Evolutionary conservation across 371 early-diverging fungal genomes (phyloP).

Genomic region (Circinella minor): DNA sequence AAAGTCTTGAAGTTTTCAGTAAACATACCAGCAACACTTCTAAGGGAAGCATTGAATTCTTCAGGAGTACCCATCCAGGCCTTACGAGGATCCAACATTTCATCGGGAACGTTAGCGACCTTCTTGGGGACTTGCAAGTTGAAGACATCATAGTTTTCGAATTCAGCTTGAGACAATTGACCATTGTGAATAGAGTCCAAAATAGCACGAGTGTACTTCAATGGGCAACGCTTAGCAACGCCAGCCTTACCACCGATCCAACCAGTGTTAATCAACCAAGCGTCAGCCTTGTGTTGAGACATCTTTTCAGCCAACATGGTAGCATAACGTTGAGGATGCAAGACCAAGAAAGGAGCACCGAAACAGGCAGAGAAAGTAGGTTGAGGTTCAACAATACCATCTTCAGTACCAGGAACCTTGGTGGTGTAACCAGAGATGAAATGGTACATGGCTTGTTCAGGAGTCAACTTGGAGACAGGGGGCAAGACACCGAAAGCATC

Average conservation of each 20-base stretch:
- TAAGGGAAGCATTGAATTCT: slow-evolving; percentile 67
- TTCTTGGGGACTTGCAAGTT: slow-evolving; percentile 85
- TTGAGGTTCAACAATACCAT: slow-evolving; percentile 92
- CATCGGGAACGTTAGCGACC: slow-evolving; percentile 78
- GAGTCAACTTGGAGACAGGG: slow-evolving; percentile 88
- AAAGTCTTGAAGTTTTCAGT: slow-evolving; percentile 89
- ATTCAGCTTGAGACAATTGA: slow-evolving; percentile 84
- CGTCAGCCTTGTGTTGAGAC: slow-evolving; percentile 82
- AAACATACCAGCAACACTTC: slow-evolving; percentile 85
- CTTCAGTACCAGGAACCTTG: slow-evolving; percentile 95
- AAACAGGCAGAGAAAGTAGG: slow-evolving; percentile 94
- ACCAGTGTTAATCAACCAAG: slow-evolving; percentile 97
- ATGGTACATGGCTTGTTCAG: slow-evolving; percentile 95
- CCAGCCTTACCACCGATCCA: slow-evolving; percentile 95
- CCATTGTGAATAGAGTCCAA: slow-evolving; percentile 96
- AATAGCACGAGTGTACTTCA: slow-evolving; percentile 95
- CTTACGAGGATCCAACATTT: slow-evolving; percentile 87
- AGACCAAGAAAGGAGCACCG: slow-evolving; percentile 94
- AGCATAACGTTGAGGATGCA: slow-evolving; percentile 95
- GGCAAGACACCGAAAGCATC: slow-evolving; percentile 97
- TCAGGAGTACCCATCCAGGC: slow-evolving; percentile 81
- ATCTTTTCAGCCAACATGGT: slow-evolving; percentile 95
- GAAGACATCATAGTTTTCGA: slow-evolving; percentile 83
- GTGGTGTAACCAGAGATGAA: slow-evolving; percentile 91
- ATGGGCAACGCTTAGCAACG: slow-evolving; percentile 87